Evolutionary conservation across 1,139 yeast species (phyloP).

Genomic region (Scheffersomyces cryptocercus): DNA sequence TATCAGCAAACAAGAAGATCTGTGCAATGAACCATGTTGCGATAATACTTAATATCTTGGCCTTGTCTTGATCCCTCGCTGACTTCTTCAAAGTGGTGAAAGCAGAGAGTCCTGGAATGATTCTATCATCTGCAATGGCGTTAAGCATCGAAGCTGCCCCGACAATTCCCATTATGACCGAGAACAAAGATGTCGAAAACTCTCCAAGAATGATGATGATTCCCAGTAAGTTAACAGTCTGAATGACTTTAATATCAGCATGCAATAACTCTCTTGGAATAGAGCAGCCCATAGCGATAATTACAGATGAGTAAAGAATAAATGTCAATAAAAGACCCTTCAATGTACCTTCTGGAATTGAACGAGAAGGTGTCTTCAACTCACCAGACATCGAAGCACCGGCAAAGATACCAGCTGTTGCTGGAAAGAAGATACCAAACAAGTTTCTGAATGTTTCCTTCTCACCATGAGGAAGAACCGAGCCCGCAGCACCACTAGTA

Average conservation of each 20-base stretch:
- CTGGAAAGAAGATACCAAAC: constrained; percentile 95
- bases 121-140: constrained; percentile 86
- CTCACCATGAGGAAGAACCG: constrained; percentile 54
- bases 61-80: constrained; percentile 51
- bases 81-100: constrained; percentile 54
- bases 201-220: constrained; percentile 81
- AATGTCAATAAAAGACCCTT: constrained; percentile 80
- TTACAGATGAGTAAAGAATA: constrained; percentile 69
- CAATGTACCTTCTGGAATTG: constrained; percentile 89
- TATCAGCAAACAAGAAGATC: constrained; percentile 79
- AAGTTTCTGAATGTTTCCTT: constrained; percentile 77
- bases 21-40: constrained; percentile 85
- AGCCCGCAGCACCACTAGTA: constrained; percentile 91
- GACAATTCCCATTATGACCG: constrained; percentile 90
- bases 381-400: constrained; percentile 99
- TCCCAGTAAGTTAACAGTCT: constrained; percentile 74
- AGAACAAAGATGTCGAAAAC: constrained; percentile 82
- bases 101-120: constrained; percentile 70
- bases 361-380: constrained; percentile 74
- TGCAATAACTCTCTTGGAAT: constrained; percentile 78
- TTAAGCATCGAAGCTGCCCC: constrained; percentile 91
- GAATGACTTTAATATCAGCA: constrained; percentile 79
- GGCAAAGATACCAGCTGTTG: constrained; percentile 96
- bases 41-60: constrained; percentile 51
- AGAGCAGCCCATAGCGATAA: constrained; percentile 73